Base-by-base conservation (phyloP, 768 basidiomycete genomes). In the Xerocomellus chrysenteron region DNA sequence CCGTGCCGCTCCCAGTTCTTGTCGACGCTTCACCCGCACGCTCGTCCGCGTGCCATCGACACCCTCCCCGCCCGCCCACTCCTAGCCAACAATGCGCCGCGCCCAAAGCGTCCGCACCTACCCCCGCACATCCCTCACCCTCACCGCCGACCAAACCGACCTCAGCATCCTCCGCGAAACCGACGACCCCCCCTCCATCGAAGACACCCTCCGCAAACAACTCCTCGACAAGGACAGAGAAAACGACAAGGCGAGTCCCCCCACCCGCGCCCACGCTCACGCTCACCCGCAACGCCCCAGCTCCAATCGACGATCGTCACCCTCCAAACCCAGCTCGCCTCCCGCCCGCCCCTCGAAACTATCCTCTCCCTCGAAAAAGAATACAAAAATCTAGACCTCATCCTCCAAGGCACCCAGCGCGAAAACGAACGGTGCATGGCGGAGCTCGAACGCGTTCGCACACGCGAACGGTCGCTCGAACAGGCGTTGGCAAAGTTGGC, bases 351-450 rank as follows among this genome's bases (percentile, higher is more conserved):
- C 5, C 56, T 86, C 37, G 88, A 91, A 58, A 74, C 74, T 0
- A 75, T 92, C 28, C 84, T 89, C 56, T 78, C 77, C 36, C 71
- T 92, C 33, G 78, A 87, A 69, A 85, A 83, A 64, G 91, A 92
- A 61, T 84, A 85, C 63, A 83, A 83, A 62, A 87, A 88, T 55
- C 74, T 92, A 1, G 91, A 92, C 39, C 75, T 93, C 17, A 75
- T 93, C 4, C 72, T 92, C 0, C 82, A 88, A 56, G 91, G 90
- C 0, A 92, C 91, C 0, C 90, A 92, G 60, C 76, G 90, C 48
- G 92, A 94, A 74, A 94, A 94, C 64, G 90, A 92, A 62, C 78
- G 87, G 47, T 88, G 86, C 59, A 92, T 93, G 91, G 78, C 82
- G 0, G 89, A 92, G 56, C 76, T 91, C 3, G 90, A 92, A 54